Evolutionary conservation across 139 green algal genomes (phyloP).

Genomic region (Diplosphaera chodatii): DNA sequence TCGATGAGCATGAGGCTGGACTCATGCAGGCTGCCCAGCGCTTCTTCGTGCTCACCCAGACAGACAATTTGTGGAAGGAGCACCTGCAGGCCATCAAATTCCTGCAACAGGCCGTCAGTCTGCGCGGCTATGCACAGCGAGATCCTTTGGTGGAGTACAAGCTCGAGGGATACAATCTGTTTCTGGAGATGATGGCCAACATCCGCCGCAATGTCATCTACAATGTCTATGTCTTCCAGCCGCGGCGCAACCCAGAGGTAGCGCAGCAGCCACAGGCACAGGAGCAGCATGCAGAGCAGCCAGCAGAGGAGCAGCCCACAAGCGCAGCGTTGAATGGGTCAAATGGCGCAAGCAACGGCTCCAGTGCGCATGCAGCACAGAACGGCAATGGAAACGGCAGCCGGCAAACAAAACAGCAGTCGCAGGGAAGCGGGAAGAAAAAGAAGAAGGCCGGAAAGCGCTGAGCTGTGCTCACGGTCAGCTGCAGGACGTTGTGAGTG

Average conservation of each 20-base stretch:
- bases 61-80: conserved; percentile 97
- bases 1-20: conserved; percentile 70
- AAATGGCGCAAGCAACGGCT: neutral
- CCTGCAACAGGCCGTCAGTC: conserved; percentile 90
- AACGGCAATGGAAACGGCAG: too few species aligned
- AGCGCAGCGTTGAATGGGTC: neutral
- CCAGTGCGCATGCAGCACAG: neutral
- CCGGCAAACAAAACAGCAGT: conserved; percentile 3
- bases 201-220: conserved; percentile 98
- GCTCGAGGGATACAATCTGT: conserved; percentile 91
- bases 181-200: conserved; percentile 79
- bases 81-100: conserved; percentile 97
- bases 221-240: conserved; percentile 88
- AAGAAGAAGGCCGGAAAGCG: neutral
- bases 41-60: conserved; percentile 95
- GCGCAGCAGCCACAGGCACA: conserved; percentile 1
- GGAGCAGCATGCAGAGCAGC: neutral
- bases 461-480: too few species aligned
- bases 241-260: conserved; percentile 7
- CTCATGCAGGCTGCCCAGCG: conserved; percentile 79
- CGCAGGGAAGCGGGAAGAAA: conserved; percentile 5
- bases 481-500: too few species aligned
- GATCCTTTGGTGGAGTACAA: conserved; percentile 99
- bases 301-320: neutral
- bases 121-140: conserved; percentile 79